Evolutionary conservation across 805 yeast genomes (phyloP), one percentile per base, ranked within the genome.

Genomic region (Kluyveromyces lactis): DNA sequence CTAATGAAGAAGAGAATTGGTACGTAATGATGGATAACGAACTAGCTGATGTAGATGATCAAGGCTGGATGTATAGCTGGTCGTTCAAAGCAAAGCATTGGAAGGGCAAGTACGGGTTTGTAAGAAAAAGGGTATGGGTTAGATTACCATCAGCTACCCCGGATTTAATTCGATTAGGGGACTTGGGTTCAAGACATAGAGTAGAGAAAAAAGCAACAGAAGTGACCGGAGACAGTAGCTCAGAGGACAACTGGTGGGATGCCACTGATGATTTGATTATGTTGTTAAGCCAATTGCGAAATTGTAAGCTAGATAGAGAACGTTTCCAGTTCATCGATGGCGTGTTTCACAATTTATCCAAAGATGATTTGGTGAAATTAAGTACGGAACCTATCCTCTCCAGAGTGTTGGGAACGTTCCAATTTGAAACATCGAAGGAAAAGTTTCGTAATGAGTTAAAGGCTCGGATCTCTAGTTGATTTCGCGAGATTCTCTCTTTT

Each of bases 1-100:
- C 24, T 9, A 21, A 9, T 6, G 21, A 34, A 21, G 37, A 24
- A 11, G 42, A 31, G 86, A 67, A 67, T 11, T 84, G 94, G 94
- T 79, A 77, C 49, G 79, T 81, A 2, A 68, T 79, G 42, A 80
- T 85, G 90, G 57, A 65, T 36, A 59, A 61, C 31, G 53, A 43
- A 5, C 53, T 62, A 4, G 60, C 63, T 30, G 86, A 82, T 51
- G 81, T 76, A 16, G 95, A 84, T 56, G 89, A 82, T 50, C 83
- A 80, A 51, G 95, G 95, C n/a, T 84, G 95, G 95, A 55, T 70
- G 24, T 85, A 84, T 52, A 68, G 82, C 42, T 64, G 73, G 60
- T 48, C 68, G 18, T 72, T 79, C 43, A 56, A 63, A 8, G 61
- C 72, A 16, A 49, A 48, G 18, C 53, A 57, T 33, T 84, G 95